phyloP scores from a whole-genome alignment of 495 filamentous ascomycete genomes.

The Niebla homalea region DNA sequence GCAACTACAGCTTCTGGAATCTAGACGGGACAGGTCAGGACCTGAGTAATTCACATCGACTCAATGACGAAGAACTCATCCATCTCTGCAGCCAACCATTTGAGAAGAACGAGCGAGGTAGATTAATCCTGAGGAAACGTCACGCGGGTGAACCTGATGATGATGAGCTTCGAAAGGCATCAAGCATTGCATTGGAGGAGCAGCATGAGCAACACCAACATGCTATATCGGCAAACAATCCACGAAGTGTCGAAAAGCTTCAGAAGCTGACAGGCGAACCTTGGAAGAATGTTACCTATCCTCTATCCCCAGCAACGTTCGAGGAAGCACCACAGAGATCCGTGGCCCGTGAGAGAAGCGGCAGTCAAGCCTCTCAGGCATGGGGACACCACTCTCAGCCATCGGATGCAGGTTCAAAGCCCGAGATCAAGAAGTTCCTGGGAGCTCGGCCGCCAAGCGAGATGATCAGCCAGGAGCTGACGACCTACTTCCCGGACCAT shows the following conservation, averaged over 20 bases:
- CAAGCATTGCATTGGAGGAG: constrained; percentile 72
- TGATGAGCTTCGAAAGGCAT: constrained; percentile 67
- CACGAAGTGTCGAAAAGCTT: constrained; percentile 58
- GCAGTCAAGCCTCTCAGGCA: constrained; percentile 32
- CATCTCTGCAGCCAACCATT: constrained; percentile 60
- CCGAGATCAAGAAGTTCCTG: constrained; percentile 64
- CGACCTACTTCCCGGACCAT: constrained; percentile 94
- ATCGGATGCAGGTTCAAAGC: constrained; percentile 29
- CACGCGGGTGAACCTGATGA: constrained; percentile 73
- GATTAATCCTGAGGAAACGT: constrained; percentile 80
- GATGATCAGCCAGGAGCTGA: constrained; percentile 89
- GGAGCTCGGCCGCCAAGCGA: constrained; percentile 89
- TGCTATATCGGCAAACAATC: constrained; percentile 46
- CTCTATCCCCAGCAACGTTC: constrained; percentile 62
- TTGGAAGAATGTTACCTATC: constrained; percentile 69
- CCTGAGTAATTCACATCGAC: constrained; percentile 58
- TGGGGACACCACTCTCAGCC: constrained; percentile 45
- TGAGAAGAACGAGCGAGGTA: constrained; percentile 54
- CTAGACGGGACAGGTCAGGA: constrained; percentile 74
- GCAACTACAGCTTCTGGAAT: constrained; percentile 73
- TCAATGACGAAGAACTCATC: constrained; percentile 76
- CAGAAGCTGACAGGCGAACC: constrained; percentile 74
- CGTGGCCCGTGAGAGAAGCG: constrained; percentile 43
- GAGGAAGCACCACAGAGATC: constrained; percentile 18
- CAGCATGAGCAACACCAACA: constrained; percentile 54